Conservation (phyloP, 352 stramenopile genomes). For the Phytopythium delawarense region DNA sequence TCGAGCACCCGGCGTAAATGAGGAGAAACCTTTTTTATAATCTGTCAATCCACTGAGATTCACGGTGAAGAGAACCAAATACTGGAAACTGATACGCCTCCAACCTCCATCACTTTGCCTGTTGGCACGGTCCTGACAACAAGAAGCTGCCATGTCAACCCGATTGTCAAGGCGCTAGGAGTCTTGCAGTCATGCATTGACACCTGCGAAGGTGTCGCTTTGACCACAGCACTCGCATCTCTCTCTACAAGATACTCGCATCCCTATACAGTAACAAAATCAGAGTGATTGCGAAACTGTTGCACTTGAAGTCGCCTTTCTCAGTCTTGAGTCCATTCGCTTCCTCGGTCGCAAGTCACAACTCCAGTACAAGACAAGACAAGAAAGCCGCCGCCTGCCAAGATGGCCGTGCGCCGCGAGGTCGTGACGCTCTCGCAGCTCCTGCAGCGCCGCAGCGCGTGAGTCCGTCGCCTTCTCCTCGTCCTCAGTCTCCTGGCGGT, state of each 20-base stretch:
- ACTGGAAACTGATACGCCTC: conserved; percentile 21
- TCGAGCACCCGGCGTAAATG: conserved; percentile 6
- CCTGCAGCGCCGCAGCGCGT: conserved; percentile 45
- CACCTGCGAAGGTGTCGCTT: too few relatives aligned
- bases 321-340: not conserved
- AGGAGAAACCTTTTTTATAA: conserved; percentile 11
- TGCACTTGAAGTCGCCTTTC: conserved; percentile 7
- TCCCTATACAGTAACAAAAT: not conserved
- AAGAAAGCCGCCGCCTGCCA: not conserved
- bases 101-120: not conserved
- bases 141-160: not conserved
- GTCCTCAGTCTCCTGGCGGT: not conserved
- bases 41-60: conserved; percentile 14
- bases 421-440: conserved; percentile 73
- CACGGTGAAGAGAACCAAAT: conserved; percentile 7
- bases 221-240: not conserved
- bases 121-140: not conserved
- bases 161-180: too few relatives aligned
- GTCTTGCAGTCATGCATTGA: too few relatives aligned
- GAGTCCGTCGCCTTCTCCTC: not conserved
- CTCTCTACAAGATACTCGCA: not conserved
- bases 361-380: not conserved
- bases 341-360: too few relatives aligned
- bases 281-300: conserved; percentile 4
- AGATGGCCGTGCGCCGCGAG: conserved; percentile 62